A percentile compares a stretch with the other conserved stretches of the same genome.
These are phyloP conservation scores for Talaromyces nanjingensis DNA, from an alignment of 495 filamentous ascomycete species.

Conservation along the genomic window DNA sequence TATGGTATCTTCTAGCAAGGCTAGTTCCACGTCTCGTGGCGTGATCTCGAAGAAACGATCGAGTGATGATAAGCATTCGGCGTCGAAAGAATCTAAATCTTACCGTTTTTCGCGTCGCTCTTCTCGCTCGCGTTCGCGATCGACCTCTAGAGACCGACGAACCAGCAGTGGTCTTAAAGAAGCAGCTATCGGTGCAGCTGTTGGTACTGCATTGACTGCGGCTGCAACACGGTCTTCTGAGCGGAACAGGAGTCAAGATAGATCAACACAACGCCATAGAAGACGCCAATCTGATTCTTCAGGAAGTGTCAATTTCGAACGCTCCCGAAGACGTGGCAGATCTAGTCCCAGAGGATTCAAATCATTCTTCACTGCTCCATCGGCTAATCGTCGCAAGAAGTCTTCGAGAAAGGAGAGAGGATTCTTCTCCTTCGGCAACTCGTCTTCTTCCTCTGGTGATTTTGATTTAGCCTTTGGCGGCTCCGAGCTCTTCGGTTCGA, in stretches of 20 bases:
- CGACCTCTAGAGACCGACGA: slow-evolving; percentile 29
- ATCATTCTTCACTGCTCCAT: slow-evolving; percentile 45
- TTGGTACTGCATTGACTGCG: slow-evolving; percentile 35
- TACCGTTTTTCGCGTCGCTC: slow-evolving; percentile 6
- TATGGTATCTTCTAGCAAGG: slow-evolving; percentile 28
- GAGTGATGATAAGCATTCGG: slow-evolving; percentile 14
- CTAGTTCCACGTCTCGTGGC: slow-evolving; percentile 39
- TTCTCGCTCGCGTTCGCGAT: slow-evolving; percentile 14
- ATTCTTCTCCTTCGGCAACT: slow-evolving; percentile 56
- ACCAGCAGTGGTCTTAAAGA: slow-evolving; percentile 29
- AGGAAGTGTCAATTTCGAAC: slow-evolving; percentile 25
- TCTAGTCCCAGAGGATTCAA: slow-evolving; percentile 23
- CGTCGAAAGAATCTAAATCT: background rate
- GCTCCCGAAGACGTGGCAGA: slow-evolving; percentile 23
- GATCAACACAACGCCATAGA: slow-evolving; percentile 18
- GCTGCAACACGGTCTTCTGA: slow-evolving; percentile 19
- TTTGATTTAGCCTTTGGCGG: slow-evolving; percentile 44
- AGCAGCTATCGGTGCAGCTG: slow-evolving; percentile 37
- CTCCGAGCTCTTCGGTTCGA: slow-evolving; percentile 16
- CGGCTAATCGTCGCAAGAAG: slow-evolving; percentile 39
- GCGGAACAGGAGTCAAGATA: slow-evolving; percentile 19
- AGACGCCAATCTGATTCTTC: slow-evolving; percentile 28
- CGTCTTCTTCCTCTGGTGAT: slow-evolving; percentile 54
- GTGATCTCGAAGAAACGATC: slow-evolving; percentile 28
- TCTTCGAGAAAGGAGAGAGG: slow-evolving; percentile 37